Evolutionary conservation across 2,329 filamentous ascomycete species (phyloP).

Genomic region (Fusarium subtropicale): DNA sequence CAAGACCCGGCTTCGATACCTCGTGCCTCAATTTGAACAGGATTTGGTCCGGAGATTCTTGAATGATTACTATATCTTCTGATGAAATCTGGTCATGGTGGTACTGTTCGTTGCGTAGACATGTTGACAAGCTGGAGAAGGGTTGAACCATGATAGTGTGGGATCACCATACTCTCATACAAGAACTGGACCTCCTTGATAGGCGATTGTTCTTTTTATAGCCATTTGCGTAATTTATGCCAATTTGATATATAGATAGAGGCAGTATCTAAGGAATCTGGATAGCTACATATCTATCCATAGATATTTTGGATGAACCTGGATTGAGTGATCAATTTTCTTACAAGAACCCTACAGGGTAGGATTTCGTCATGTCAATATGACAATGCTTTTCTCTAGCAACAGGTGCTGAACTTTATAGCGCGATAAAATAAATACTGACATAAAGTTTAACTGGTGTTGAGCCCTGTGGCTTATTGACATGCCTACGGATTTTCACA

Average conservation of each 20-base stretch:
- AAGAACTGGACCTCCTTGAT: neutral
- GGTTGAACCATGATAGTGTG: neutral
- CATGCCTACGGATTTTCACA: neutral
- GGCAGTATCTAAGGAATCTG: neutral
- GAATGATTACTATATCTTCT: conserved; percentile 8
- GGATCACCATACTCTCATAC: neutral
- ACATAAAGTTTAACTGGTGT: too few species aligned
- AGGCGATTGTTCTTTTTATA: neutral
- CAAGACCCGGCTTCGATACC: conserved; percentile 15
- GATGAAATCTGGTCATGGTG: conserved; percentile 5
- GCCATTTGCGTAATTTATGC: neutral
- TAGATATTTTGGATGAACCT: neutral
- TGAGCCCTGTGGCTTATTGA: too few species aligned
- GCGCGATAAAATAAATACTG: neutral
- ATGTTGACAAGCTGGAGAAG: neutral
- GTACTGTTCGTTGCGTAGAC: neutral
- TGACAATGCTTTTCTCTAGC: neutral
- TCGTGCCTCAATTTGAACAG: conserved; percentile 8
- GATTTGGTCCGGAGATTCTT: conserved; percentile 14
- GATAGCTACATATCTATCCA: neutral
- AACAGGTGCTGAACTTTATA: neutral
- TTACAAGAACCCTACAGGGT: neutral
- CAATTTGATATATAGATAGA: too few species aligned
- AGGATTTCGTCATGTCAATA: neutral
- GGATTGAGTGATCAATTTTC: neutral